Conservation (phyloP, 371 early-diverging fungal genomes). For the Rhizopus arrhizus region DNA sequence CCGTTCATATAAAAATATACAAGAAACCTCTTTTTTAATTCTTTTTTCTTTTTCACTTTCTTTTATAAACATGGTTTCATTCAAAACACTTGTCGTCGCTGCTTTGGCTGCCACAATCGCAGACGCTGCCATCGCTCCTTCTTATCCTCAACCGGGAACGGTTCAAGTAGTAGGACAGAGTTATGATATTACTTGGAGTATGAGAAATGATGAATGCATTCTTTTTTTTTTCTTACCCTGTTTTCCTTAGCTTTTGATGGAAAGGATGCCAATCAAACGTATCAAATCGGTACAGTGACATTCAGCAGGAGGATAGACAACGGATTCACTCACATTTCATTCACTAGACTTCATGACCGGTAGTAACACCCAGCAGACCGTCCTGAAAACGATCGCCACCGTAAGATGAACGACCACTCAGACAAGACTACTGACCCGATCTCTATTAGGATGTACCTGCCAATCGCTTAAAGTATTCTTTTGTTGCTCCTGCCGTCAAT, state of each 20-base stretch:
- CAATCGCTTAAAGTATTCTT: constrained; percentile 20
- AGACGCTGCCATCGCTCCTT: constrained; percentile 41
- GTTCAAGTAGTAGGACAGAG: constrained; percentile 41
- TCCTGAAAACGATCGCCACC: constrained; percentile 19
- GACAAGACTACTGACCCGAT: background rate
- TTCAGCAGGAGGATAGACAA: background rate
- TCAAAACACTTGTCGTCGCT: constrained; percentile 19
- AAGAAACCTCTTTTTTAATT: background rate
- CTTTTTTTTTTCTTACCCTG: background rate
- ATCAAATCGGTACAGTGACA: constrained; percentile 18
- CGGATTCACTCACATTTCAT: background rate
- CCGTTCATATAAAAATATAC: background rate
- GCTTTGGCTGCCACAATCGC: constrained; percentile 16
- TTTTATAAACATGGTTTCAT: constrained; percentile 21
- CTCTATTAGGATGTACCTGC: constrained; percentile 22
- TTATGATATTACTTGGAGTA: constrained; percentile 51
- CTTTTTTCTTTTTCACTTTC: constrained; percentile 9
- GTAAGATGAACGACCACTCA: constrained; percentile 14
- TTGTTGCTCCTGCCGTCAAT: constrained; percentile 35
- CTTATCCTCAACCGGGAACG: constrained; percentile 48
- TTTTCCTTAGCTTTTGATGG: constrained; percentile 25
- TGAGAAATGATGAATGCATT: constrained; percentile 1
- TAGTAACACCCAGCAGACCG: constrained; percentile 29
- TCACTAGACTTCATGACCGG: constrained; percentile 48
- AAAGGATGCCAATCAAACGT: constrained; percentile 20